Conservation (phyloP, 148 eudicot genomes). For the Cornus controversa region DNA sequence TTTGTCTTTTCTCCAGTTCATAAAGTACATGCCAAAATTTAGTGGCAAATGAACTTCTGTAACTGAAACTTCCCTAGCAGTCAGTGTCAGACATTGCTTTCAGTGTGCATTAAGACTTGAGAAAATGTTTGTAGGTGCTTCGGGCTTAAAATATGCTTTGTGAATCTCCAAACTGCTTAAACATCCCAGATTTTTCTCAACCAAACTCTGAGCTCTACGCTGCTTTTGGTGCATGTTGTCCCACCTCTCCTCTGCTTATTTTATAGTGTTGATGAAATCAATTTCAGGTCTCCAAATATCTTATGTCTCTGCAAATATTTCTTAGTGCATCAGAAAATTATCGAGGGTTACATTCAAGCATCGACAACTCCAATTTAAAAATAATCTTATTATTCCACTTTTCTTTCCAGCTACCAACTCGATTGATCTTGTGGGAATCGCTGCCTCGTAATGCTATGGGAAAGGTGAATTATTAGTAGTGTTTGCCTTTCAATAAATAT, state of each 20-base stretch:
- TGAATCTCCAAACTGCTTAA: not conserved
- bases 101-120: not conserved
- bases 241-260: not conserved
- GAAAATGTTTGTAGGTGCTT: not conserved
- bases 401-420: constrained; percentile 73
- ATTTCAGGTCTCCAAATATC: not conserved
- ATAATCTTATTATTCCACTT: not conserved
- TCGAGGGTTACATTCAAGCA: not conserved
- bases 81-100: not conserved
- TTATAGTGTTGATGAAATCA: not conserved
- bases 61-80: not conserved
- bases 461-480: constrained; percentile 55
- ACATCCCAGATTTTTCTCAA: not conserved
- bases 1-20: not conserved
- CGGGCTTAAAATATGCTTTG: not conserved
- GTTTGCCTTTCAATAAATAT: not conserved
- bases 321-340: not conserved
- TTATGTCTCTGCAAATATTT: not conserved
- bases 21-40: not conserved
- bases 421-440: constrained; percentile 71
- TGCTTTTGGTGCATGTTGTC: not conserved
- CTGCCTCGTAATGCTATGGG: constrained; percentile 99
- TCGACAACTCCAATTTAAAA: not conserved
- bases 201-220: not conserved
- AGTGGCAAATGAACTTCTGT: not conserved